Percentiles rank a stretch among this genome's conserved stretches.
Conservation (phyloP, 225 moss, liverwort and hornwort species). For the Marchantia paleacea region DNA sequence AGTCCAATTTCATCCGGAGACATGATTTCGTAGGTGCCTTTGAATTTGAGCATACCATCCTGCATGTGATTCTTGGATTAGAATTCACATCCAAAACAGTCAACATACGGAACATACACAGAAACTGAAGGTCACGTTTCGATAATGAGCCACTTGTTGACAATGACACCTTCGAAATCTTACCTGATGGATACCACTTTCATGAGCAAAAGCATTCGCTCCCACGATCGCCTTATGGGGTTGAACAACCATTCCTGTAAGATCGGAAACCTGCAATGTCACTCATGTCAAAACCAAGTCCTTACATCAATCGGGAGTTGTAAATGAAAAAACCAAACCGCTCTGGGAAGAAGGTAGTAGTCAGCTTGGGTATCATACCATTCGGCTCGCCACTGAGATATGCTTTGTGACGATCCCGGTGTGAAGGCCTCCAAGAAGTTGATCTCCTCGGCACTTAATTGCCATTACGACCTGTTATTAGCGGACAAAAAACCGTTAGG, state of each 20-base stretch:
- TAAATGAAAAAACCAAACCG: background rate
- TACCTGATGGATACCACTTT: slow-evolving; percentile 95
- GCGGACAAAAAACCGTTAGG: too few species aligned
- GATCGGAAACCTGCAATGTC: slow-evolving; percentile 58
- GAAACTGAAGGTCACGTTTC: background rate
- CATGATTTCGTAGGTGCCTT: slow-evolving; percentile 89
- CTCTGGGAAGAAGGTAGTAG: background rate
- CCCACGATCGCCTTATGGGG: slow-evolving; percentile 99
- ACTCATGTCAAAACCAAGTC: background rate
- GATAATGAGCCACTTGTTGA: background rate
- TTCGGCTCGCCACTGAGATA: slow-evolving; percentile 73
- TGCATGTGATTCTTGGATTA: slow-evolving; percentile 3
- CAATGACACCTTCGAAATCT: background rate
- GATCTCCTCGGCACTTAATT: slow-evolving; percentile 70
- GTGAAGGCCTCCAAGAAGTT: slow-evolving; percentile 71
- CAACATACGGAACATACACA: background rate
- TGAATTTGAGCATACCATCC: slow-evolving; percentile 97
- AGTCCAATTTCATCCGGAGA: slow-evolving; percentile 88
- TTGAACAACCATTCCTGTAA: slow-evolving; percentile 91
- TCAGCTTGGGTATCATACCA: slow-evolving; percentile 39
- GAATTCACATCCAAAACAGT: background rate
- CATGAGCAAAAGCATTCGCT: slow-evolving; percentile 97
- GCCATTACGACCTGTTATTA: slow-evolving; percentile 77
- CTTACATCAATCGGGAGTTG: background rate
- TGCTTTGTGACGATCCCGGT: slow-evolving; percentile 77